Evolutionary conservation across 495 filamentous ascomycete species (phyloP).

Genomic region (Xylaria nigripes): DNA sequence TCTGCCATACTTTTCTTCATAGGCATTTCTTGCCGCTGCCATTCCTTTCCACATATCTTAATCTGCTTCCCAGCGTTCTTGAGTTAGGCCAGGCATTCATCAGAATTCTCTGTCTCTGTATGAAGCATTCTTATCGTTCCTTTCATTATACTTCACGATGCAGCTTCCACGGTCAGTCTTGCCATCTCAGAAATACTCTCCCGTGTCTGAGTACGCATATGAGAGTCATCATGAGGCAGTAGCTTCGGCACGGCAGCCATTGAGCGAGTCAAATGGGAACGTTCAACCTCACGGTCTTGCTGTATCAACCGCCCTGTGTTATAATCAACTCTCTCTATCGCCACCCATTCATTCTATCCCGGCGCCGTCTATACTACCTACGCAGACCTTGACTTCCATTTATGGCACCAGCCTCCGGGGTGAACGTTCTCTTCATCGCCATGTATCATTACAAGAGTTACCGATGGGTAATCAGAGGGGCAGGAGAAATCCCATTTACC

Average conservation of each 20-base stretch:
- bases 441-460: slow-evolving; percentile 28
- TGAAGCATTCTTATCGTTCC: slow-evolving; percentile 27
- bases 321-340: slow-evolving; percentile 26
- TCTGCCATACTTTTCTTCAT: slow-evolving; percentile 23
- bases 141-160: slow-evolving; percentile 18
- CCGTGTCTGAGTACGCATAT: slow-evolving; percentile 25
- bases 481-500: slow-evolving; percentile 43
- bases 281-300: slow-evolving; percentile 35
- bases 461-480: slow-evolving; percentile 37
- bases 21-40: slow-evolving; percentile 27
- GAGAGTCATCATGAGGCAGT: slow-evolving; percentile 24
- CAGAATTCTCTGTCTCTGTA: slow-evolving; percentile 24
- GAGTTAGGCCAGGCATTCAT: slow-evolving; percentile 21
- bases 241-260: slow-evolving; percentile 32
- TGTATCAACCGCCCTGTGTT: slow-evolving; percentile 30
- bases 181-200: slow-evolving; percentile 26
- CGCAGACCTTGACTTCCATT: slow-evolving; percentile 32
- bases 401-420: slow-evolving; percentile 30
- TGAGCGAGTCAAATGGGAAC: slow-evolving; percentile 44
- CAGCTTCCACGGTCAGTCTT: slow-evolving; percentile 26
- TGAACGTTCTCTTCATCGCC: slow-evolving; percentile 26
- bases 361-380: slow-evolving; percentile 35
- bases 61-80: slow-evolving; percentile 30
- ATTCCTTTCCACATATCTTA: slow-evolving; percentile 31
- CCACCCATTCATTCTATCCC: slow-evolving; percentile 31